Conservation (phyloP, 2,329 filamentous ascomycete genomes). For the Alternaria brassicae region DNA sequence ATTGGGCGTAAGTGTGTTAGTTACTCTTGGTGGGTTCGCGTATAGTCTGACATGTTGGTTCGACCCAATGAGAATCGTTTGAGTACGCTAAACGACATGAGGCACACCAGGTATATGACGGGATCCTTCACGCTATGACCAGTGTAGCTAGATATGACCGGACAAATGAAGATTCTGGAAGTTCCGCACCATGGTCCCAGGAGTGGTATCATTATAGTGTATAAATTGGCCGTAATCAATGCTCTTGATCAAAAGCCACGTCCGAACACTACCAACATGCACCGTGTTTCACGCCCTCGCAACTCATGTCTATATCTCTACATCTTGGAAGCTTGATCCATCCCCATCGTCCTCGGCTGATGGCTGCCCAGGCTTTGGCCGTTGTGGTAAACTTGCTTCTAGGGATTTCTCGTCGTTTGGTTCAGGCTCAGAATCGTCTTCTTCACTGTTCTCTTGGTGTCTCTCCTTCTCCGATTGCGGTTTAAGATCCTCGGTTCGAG, state of each 20-base stretch:
- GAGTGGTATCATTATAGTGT: slow-evolving; percentile 11
- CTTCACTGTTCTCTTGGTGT: slow-evolving; percentile 35
- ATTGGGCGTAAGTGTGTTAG: not conserved
- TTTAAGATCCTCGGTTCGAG: slow-evolving; percentile 44
- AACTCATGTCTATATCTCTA: slow-evolving; percentile 27
- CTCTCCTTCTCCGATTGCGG: slow-evolving; percentile 38
- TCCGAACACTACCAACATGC: not conserved
- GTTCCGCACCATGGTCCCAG: not conserved
- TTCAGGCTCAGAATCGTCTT: slow-evolving; percentile 30
- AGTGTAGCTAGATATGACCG: not conserved
- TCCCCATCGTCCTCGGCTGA: slow-evolving; percentile 43
- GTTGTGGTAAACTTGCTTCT: slow-evolving; percentile 39
- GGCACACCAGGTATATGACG: too few relatives aligned
- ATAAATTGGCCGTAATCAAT: slow-evolving; percentile 1
- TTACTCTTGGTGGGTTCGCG: not conserved
- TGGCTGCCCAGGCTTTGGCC: slow-evolving; percentile 35
- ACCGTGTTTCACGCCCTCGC: not conserved
- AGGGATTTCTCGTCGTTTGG: slow-evolving; percentile 32
- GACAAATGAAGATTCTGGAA: not conserved
- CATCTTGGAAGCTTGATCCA: slow-evolving; percentile 46
- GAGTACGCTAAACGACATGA: slow-evolving; percentile 8
- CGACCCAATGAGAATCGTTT: not conserved
- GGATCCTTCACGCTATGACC: too few relatives aligned
- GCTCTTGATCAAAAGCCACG: not conserved
- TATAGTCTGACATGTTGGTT: not conserved